A percentile compares a stretch with the other conserved stretches of the same genome.
phyloP scores from a whole-genome alignment of 2,329 filamentous ascomycete genomes.

The Colletotrichum eremochloae region DNA sequence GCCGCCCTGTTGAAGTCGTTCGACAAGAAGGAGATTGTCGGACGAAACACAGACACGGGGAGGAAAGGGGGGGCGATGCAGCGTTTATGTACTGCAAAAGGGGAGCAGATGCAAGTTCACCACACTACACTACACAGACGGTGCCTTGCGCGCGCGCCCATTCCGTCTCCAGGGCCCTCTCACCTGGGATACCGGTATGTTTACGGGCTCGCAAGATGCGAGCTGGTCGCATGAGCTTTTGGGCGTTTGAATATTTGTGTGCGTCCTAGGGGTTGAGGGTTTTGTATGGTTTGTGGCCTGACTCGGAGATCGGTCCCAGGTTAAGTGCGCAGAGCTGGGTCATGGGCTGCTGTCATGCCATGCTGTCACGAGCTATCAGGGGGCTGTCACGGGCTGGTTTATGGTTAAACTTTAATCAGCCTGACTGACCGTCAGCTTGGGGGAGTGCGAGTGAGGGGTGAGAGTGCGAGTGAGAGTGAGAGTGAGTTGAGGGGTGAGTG shows the following conservation, averaged over 20 bases:
- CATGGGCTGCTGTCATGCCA: background rate
- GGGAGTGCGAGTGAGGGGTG: background rate
- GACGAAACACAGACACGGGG: background rate
- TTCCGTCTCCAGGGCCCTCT: background rate
- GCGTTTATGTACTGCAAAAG: constrained; percentile 32
- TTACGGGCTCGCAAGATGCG: constrained; percentile 19
- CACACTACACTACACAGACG: background rate
- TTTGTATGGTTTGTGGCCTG: background rate
- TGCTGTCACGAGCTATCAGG: too few relatives aligned
- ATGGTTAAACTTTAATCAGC: constrained; percentile 12
- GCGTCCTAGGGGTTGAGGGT: background rate
- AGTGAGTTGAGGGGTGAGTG: background rate
- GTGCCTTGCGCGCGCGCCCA: background rate
- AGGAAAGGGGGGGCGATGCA: constrained; percentile 1
- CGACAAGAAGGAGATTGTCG: background rate
- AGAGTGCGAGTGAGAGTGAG: background rate
- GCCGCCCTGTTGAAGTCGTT: background rate
- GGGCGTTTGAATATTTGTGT: background rate
- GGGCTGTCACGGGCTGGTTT: constrained; percentile 2
- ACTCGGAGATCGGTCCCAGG: background rate
- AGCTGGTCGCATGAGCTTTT: background rate
- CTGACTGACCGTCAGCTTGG: background rate
- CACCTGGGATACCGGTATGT: background rate
- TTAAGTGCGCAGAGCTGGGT: background rate
- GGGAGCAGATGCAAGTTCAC: constrained; percentile 20